Base-by-base conservation (phyloP, 352 stramenopile species). In the Phytophthora rubi region DNA sequence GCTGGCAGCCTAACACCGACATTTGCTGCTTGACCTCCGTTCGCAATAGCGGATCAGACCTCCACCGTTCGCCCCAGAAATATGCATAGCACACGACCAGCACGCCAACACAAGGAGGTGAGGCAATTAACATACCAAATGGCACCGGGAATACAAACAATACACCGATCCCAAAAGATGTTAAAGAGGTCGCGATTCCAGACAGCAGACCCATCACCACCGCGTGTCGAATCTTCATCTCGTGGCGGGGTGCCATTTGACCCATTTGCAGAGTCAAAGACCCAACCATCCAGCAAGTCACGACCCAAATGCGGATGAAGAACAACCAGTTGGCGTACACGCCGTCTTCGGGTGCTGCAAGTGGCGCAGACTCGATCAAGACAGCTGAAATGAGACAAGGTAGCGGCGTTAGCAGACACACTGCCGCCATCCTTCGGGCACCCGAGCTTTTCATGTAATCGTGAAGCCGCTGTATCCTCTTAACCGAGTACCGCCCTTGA, bases 11-110 rank as follows among this genome's bases (percentile, higher is more conserved):
- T 2, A 57, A 13, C 9, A 65, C 45, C 0, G 21, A 37, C 9
- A 65, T 37, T 42, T 65, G 33, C 10, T 52, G 58, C 32, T 58
- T 54, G 15, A 39, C 18, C 26, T 65, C 53, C 6, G 4, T 26
- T 3, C 4, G 12, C 18, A 51, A 28, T 2, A 15, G 39, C 10
- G 48, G 23, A 23, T 66, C 35, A 6, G 37, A 7, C 53, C 3
- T 12, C 15, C 39, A 47, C 6, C 7, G 12, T 1, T 12, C 13
- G 16, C 39, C 15, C 13, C 12, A 47, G 15, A 47, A 16, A 13
- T 48, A 48, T 8, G 16, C 16, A n/a, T 21, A 48, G 6, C 42
- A n/a, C 15, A n/a, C 6, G 5, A 21, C 15, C 13, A 48, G 3
- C 42, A 48, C 16, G 4, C 6, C 42, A 15, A 21, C 42, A 23